Conservation (phyloP, 345 rosid species). For the Hevea brasiliensis region DNA sequence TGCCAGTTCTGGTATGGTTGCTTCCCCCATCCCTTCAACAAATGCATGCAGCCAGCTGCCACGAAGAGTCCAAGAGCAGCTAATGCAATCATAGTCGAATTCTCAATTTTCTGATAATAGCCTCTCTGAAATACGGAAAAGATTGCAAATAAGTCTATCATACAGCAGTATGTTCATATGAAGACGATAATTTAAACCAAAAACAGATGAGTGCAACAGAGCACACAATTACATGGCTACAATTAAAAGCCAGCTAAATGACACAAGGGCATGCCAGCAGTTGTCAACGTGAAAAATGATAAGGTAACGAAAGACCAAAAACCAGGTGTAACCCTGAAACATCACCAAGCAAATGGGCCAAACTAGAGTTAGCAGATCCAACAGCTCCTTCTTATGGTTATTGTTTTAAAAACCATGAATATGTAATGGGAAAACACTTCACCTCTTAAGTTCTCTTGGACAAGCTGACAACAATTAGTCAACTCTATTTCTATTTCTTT, state of each 20-base stretch:
- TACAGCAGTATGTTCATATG: neutral
- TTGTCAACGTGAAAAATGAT: neutral
- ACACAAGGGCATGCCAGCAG: neutral
- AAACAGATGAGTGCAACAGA: neutral
- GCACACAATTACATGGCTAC: neutral
- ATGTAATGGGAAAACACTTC: too few species aligned
- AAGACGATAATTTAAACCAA: neutral
- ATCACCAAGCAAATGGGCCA: too few species aligned
- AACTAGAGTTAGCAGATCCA: too few species aligned
- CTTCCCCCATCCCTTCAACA: conserved; percentile 83
- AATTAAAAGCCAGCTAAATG: conserved; percentile 1
- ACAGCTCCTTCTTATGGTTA: too few species aligned
- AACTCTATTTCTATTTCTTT: too few species aligned
- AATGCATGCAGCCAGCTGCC: conserved; percentile 78
- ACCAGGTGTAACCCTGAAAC: neutral
- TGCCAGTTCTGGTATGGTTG: conserved; percentile 86
- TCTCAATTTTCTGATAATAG: conserved; percentile 55
- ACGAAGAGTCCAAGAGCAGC: conserved; percentile 64
- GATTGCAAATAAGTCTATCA: conserved; percentile 14
- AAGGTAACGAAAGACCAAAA: neutral
- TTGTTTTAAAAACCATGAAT: too few species aligned
- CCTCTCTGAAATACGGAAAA: conserved; percentile 64
- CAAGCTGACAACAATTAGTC: too few species aligned
- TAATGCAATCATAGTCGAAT: conserved; percentile 63
- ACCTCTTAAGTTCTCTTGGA: too few species aligned